Evolutionary conservation across 2,329 filamentous ascomycete species (phyloP).

Genomic region (Lasiodiplodia hormozganensis): DNA sequence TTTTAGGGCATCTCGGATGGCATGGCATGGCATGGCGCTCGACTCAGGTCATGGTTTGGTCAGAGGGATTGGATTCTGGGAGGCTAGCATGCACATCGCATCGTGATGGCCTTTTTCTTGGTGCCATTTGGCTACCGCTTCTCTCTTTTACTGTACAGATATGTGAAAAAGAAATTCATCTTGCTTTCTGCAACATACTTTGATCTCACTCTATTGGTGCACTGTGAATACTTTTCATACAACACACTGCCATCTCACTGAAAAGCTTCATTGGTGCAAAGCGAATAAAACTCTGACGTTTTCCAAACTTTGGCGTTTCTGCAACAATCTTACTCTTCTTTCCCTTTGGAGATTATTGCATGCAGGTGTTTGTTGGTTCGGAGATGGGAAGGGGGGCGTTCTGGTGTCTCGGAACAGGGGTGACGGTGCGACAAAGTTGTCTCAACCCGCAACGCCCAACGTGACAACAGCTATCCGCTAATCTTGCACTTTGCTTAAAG

Average conservation of each 20-base stretch:
- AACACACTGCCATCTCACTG: too few relatives aligned
- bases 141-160: not conserved
- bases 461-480: not conserved
- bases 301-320: not conserved
- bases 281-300: not conserved
- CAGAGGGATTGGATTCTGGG: conserved; percentile 1
- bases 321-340: not conserved
- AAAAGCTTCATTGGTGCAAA: not conserved
- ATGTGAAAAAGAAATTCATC: not conserved
- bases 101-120: conserved; percentile 62
- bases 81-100: conserved; percentile 14
- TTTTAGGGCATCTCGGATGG: conserved; percentile 15
- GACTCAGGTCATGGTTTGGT: not conserved
- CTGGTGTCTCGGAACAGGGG: not conserved
- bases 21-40: conserved; percentile 8
- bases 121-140: not conserved
- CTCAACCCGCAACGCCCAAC: not conserved
- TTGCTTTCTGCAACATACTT: not conserved
- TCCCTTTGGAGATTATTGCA: not conserved
- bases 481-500: not conserved
- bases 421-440: not conserved
- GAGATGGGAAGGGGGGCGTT: not conserved
- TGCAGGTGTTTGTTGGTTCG: not conserved
- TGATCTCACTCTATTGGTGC: not conserved
- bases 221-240: too few relatives aligned